These are phyloP conservation scores for Leucogyrophana mollusca DNA, from an alignment of 768 basidiomycete species.

Conservation along the genomic window DNA sequence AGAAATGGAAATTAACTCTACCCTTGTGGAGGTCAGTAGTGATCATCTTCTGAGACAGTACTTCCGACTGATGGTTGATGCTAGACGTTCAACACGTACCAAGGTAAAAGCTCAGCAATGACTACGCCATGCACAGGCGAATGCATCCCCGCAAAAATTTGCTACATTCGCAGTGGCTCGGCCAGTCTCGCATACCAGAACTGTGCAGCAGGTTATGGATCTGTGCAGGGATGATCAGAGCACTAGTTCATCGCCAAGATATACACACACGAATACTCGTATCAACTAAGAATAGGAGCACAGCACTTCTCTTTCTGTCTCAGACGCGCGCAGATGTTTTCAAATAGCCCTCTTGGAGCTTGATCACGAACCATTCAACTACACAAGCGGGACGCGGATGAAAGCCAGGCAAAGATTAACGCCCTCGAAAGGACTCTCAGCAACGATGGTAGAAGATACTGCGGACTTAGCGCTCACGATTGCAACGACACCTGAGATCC, in stretches of 20 bases:
- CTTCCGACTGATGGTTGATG: neutral
- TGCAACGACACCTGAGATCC: constrained; percentile 44
- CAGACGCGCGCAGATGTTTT: too few species aligned
- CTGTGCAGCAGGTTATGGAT: constrained; percentile 57
- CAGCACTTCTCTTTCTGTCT: too few species aligned
- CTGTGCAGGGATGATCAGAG: constrained; percentile 35
- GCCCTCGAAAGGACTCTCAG: constrained; percentile 6
- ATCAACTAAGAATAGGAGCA: too few species aligned
- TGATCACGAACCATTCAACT: neutral
- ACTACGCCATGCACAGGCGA: constrained; percentile 50
- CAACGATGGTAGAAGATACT: neutral
- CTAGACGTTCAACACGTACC: constrained; percentile 58
- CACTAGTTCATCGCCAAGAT: too few species aligned
- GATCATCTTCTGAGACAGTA: neutral
- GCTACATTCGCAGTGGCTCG: constrained; percentile 67
- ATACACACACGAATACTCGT: too few species aligned
- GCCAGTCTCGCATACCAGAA: constrained; percentile 51
- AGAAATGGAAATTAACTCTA: constrained; percentile 23
- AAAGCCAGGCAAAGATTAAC: constrained; percentile 14
- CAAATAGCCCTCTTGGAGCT: too few species aligned
- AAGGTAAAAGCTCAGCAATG: constrained; percentile 58
- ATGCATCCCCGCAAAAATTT: constrained; percentile 60
- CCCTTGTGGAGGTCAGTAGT: constrained; percentile 20
- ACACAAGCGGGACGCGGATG: constrained; percentile 15
- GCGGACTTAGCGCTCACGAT: constrained; percentile 20